Evolutionary conservation across 345 rosid species (phyloP), one percentile per base, ranked within the genome.

Genomic region (Laguncularia racemosa): DNA sequence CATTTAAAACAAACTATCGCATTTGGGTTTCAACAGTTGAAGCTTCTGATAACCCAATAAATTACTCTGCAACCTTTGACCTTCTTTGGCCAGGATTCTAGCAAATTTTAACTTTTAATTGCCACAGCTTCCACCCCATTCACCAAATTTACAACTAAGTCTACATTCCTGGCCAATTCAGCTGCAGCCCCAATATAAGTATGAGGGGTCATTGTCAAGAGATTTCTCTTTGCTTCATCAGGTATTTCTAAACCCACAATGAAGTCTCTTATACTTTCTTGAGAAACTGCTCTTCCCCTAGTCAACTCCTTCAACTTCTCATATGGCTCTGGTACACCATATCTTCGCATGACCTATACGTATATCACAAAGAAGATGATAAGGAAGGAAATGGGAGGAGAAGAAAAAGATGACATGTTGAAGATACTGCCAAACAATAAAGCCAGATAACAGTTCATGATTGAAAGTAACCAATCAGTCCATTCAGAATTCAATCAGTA

Each of bases 251-350:
- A 71, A 52, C 82, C 68, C 72, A 72, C 67, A 46, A 86, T 83
- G 66, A 91, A 88, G 50, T 81, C 78, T 65, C 76, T 78, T 48
- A 91, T 82, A 56, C 86, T 84, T 64, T 84, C 91, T 76, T 69
- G 76, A 28, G 78, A 80, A 64, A 92, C 95, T 18, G 82, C 79
- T 73, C 84, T 85, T 70, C 97, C 99, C 74, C 96, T 81, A 44
- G 96, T 90, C 58, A 90, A 76, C 72, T 82, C 95, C 76, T 95
- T 88, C 43, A 95, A 81, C 76, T 88, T 95, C 83, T 95, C 95
- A 13, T 88, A 88, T 10, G 97, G 95, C 80, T 88, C 95, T 18
- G 96, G 95, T 59, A 90, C 95, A 50, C 96, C 93, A 0, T 72
- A 85, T 73, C 97, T 83, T 58, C 97, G 82, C 99, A 95, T 90